Evolutionary conservation across 768 basidiomycete genomes (phyloP), one percentile per base, ranked within the genome.

Genomic region (Mycena olivaceomarginata): DNA sequence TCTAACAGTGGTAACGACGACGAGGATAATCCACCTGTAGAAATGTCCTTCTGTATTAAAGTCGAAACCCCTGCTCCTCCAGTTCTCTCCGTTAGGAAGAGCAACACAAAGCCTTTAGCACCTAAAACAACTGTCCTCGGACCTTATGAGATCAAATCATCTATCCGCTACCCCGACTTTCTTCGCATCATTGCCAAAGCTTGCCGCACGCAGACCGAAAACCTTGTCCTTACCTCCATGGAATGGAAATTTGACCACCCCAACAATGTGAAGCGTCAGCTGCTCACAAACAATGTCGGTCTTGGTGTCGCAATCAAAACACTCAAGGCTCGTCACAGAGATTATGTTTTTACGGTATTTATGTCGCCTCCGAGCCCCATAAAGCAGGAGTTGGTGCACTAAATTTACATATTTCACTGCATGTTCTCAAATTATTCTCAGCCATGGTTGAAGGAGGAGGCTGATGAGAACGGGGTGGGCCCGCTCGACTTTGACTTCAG

Each of bases 281-380:
- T 25, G 2, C 25, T 67, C 18, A 37, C 22, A 6, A 67, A 67
- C 37, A 7, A 31, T 13, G 41, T 20, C 13, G 66, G 25, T 31
- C 46, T 51, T 43, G 45, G 22, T 2, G 48, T 67, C 22, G 39
- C 46, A 15, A 67, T 67, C 46, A 67, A 51, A 37, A 31, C 66
- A 2, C 11, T 67, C 15, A 51, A 51, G 18, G 41, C 18, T 2
- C 66, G 66, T 5, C 46, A 39, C 25, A 67, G 53, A n/a, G 66
- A 67, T n/a, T 67, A 67, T 22, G 48, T 18, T 11, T 67, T 67
- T 37, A 53, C 20, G 31, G 20, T 67, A 6, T 51, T 37, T 11
- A 67, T 67, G 66, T 7, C 51, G 13, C 66, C 66, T 16, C 66
- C 66, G 6, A 53, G 15, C 22, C 40, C 66, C 5, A 31, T 67